Percentiles rank a stretch among this genome's conserved stretches.
Evolutionary conservation across 2,329 filamentous ascomycete genomes (phyloP).

Genomic region (Alternaria panax): DNA sequence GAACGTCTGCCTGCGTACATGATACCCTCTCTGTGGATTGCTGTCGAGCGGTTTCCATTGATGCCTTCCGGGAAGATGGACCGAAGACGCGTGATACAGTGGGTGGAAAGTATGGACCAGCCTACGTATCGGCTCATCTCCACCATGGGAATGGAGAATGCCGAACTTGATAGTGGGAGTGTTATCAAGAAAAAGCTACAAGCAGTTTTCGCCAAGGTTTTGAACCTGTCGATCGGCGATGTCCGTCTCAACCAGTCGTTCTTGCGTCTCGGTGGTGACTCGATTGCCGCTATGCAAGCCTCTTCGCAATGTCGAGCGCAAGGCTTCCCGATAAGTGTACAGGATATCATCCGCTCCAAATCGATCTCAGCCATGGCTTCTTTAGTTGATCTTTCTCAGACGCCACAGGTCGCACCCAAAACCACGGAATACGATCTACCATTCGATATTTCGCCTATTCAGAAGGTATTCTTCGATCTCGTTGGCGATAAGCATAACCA

Average conservation of each 20-base stretch:
- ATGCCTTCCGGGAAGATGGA: constrained; percentile 46
- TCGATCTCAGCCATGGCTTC: constrained; percentile 40
- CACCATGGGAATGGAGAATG: constrained; percentile 27
- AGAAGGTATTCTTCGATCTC: constrained; percentile 38
- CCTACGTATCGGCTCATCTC: constrained; percentile 38
- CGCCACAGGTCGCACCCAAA: constrained; percentile 1
- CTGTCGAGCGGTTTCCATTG: constrained; percentile 38
- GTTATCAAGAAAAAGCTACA: constrained; percentile 38
- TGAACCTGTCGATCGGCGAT: constrained; percentile 37
- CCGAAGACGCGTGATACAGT: constrained; percentile 37
- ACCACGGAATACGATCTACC: constrained; percentile 30
- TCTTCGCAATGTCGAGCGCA: constrained; percentile 42
- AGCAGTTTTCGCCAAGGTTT: constrained; percentile 39
- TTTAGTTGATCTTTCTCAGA: constrained; percentile 22
- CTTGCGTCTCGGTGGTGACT: constrained; percentile 46
- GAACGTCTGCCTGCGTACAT: constrained; percentile 45
- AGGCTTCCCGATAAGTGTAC: constrained; percentile 40
- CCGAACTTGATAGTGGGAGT: constrained; percentile 23
- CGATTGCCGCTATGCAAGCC: constrained; percentile 48
- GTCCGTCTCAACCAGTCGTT: constrained; percentile 46
- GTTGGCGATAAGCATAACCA: constrained; percentile 37
- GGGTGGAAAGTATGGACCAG: constrained; percentile 42
- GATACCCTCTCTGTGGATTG: constrained; percentile 44
- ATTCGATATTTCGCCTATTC: constrained; percentile 43
- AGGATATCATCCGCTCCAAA: constrained; percentile 44